Percentiles rank a stretch among this genome's conserved stretches.
phyloP scores from a whole-genome alignment of 2,329 filamentous ascomycete species.

The Diplodia scrobiculata region DNA sequence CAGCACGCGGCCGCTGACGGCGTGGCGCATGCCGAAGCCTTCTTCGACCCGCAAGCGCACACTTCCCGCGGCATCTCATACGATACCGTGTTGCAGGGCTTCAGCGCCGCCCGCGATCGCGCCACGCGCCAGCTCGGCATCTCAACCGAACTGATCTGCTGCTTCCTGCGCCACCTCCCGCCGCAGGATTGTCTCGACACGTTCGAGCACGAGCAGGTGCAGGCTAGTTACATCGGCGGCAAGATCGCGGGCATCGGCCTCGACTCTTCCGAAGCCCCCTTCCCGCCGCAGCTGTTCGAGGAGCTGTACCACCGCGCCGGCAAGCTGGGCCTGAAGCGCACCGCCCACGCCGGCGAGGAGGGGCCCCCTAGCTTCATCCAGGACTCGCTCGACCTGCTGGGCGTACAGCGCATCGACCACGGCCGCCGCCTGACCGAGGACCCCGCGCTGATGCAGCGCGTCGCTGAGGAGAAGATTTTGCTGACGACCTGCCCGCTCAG shows the following conservation, averaged over 20 bases:
- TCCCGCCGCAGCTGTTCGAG: conserved; percentile 58
- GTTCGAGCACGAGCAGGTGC: conserved; percentile 51
- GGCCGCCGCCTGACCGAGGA: conserved; percentile 68
- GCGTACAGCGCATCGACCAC: conserved; percentile 71
- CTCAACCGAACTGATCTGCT: conserved; percentile 67
- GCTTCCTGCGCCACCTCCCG: conserved; percentile 71
- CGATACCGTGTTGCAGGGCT: conserved; percentile 64
- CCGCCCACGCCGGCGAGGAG: conserved; percentile 76
- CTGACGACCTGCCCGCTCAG: conserved; percentile 73
- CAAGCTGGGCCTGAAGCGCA: conserved; percentile 59
- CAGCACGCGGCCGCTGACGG: conserved; percentile 63
- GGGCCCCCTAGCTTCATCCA: conserved; percentile 68
- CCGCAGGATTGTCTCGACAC: conserved; percentile 57
- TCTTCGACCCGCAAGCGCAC: conserved; percentile 81
- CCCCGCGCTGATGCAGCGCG: conserved; percentile 57
- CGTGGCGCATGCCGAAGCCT: conserved; percentile 73
- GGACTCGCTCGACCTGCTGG: conserved; percentile 63
- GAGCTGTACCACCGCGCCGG: conserved; percentile 62
- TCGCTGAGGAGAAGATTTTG: conserved; percentile 61
- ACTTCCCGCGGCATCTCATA: conserved; percentile 64
- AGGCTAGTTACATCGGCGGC: conserved; percentile 53
- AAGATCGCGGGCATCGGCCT: conserved; percentile 66
- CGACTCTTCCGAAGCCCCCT: conserved; percentile 60
- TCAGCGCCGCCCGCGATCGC: conserved; percentile 60
- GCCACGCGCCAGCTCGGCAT: conserved; percentile 66